Percentiles rank a stretch among this genome's conserved stretches.
Conservation (phyloP, 768 basidiomycete species). For the Tulasnella sp. region DNA sequence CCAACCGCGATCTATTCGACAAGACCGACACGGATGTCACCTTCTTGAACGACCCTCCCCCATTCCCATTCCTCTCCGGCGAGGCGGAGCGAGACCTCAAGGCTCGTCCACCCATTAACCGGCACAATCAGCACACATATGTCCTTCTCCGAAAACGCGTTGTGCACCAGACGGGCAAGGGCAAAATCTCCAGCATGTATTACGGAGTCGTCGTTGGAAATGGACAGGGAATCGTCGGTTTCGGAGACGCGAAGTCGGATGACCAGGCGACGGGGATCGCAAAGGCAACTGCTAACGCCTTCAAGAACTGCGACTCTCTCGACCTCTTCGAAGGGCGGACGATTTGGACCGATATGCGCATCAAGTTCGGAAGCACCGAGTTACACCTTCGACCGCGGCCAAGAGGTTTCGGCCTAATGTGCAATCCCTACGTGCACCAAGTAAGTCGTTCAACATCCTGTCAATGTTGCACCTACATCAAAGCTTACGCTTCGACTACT, state of each 20-base stretch:
- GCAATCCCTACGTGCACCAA: slow-evolving; percentile 75
- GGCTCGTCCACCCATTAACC: neutral
- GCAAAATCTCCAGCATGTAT: slow-evolving; percentile 60
- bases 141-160: slow-evolving; percentile 43
- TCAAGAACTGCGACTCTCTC: slow-evolving; percentile 84
- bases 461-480: no score
- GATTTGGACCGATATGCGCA: slow-evolving; percentile 81
- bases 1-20: neutral
- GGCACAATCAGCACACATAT: slow-evolving; percentile 24
- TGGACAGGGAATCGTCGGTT: slow-evolving; percentile 71
- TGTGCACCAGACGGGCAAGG: slow-evolving; percentile 87
- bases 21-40: neutral
- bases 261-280: slow-evolving; percentile 34
- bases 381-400: slow-evolving; percentile 72
- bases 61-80: neutral
- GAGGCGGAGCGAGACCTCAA: neutral
- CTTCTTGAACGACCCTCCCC: slow-evolving; percentile 1
- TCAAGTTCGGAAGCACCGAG: slow-evolving; percentile 74
- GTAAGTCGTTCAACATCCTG: neutral
- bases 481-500: neutral
- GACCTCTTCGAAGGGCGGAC: slow-evolving; percentile 91
- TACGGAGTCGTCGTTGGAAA: slow-evolving; percentile 67
- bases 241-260: slow-evolving; percentile 67
- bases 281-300: slow-evolving; percentile 55
- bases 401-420: slow-evolving; percentile 84